phyloP scores from a whole-genome alignment of 164 flowering plant genomes.

The Stephania yunnanensis region DNA sequence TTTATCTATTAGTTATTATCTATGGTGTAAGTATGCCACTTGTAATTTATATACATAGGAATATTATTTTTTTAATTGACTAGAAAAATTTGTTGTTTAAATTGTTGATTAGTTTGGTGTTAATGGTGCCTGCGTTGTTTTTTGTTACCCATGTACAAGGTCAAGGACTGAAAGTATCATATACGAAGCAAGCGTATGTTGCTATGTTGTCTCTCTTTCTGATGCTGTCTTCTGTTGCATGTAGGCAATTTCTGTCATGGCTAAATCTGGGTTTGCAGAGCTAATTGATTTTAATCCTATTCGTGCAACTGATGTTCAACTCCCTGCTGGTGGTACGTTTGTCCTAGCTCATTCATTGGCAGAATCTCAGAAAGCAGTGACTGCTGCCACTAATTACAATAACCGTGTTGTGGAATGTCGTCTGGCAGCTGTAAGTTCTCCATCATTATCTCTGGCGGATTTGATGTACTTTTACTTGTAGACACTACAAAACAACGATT shows the following conservation, averaged over 20 bases:
- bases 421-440: slow-evolving; percentile 71
- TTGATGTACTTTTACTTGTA: neutral
- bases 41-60: neutral
- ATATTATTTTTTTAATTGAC: neutral
- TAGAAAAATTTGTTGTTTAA: neutral
- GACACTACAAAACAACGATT: no score
- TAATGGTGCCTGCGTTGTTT: neutral
- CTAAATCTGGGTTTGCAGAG: slow-evolving; percentile 86
- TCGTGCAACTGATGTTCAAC: slow-evolving; percentile 93
- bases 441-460: neutral
- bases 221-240: slow-evolving; percentile 7
- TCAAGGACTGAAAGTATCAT: neutral
- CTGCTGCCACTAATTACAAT: slow-evolving; percentile 96
- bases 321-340: slow-evolving; percentile 87
- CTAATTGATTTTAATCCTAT: slow-evolving; percentile 95
- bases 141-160: neutral
- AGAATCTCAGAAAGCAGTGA: slow-evolving; percentile 93
- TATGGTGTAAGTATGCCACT: no score
- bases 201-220: neutral
- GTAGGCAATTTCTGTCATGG: slow-evolving; percentile 98
- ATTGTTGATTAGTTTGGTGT: no score
- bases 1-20: no score
- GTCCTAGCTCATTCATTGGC: slow-evolving; percentile 92
- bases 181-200: neutral
- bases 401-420: slow-evolving; percentile 96